Conservation (phyloP, 768 basidiomycete species). For the Gautieria morchelliformis region DNA sequence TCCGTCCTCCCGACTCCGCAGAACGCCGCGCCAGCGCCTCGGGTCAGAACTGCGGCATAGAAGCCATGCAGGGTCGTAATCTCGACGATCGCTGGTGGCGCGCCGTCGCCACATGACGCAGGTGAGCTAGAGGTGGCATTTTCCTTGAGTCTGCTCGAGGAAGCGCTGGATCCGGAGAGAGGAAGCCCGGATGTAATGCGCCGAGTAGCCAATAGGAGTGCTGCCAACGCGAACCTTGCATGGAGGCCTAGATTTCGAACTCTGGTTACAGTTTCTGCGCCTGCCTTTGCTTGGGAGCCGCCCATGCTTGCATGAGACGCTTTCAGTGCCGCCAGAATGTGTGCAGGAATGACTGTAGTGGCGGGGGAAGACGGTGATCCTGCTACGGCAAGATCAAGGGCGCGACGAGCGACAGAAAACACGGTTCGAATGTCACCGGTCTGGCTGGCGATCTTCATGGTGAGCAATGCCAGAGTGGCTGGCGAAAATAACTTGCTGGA, state of each 20-base stretch:
- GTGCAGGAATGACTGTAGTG: slow-evolving; percentile 44
- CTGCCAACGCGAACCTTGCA: slow-evolving; percentile 58
- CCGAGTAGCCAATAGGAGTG: slow-evolving; percentile 53
- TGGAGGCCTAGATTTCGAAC: slow-evolving; percentile 65
- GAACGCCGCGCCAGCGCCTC: slow-evolving; percentile 37
- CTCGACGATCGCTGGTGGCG: slow-evolving; percentile 43
- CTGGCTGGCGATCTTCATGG: slow-evolving; percentile 71
- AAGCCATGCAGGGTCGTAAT: slow-evolving; percentile 52
- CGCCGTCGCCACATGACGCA: slow-evolving; percentile 12
- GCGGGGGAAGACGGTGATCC: slow-evolving; percentile 18
- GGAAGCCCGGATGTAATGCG: slow-evolving; percentile 50
- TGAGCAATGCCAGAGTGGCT: slow-evolving; percentile 56
- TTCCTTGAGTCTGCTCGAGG: slow-evolving; percentile 29
- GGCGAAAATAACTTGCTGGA: slow-evolving; percentile 49
- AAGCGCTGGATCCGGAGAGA: slow-evolving; percentile 28
- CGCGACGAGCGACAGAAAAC: slow-evolving; percentile 71
- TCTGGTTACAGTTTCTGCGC: slow-evolving; percentile 58
- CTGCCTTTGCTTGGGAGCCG: slow-evolving; percentile 18
- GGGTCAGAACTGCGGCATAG: slow-evolving; percentile 47
- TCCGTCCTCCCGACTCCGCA: slow-evolving; percentile 64
- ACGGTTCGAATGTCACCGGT: slow-evolving; percentile 78
- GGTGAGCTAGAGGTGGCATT: slow-evolving; percentile 29
- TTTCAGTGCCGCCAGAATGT: slow-evolving; percentile 69
- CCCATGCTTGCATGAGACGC: slow-evolving; percentile 24
- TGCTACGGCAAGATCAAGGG: slow-evolving; percentile 61